Evolutionary conservation across 495 filamentous ascomycete genomes (phyloP).

Genomic region (Trichoderma reesei): DNA sequence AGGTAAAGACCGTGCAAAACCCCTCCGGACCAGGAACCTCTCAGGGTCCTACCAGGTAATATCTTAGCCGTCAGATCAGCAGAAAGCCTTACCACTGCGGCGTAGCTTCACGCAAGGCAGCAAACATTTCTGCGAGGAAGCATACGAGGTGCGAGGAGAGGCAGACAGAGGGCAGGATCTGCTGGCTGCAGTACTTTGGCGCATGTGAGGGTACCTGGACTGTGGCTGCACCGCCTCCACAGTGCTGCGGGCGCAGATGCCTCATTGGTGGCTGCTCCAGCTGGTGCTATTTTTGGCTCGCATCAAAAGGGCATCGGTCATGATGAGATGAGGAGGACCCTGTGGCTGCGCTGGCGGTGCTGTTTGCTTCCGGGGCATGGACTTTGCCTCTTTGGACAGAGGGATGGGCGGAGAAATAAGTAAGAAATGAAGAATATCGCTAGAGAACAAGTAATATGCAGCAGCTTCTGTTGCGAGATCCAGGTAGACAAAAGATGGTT

Average conservation of each 20-base stretch:
- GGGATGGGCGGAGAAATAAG: neutral
- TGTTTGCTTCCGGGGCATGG: neutral
- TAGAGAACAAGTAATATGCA: neutral
- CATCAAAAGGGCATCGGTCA: neutral
- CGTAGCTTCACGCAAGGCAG: neutral
- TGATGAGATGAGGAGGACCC: neutral
- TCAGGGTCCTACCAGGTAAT: no score
- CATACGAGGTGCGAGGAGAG: no score
- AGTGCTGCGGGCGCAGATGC: neutral
- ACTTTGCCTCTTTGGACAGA: neutral
- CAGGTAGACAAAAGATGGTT: neutral
- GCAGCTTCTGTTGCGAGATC: neutral
- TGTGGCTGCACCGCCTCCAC: conserved; percentile 6
- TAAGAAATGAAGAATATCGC: neutral
- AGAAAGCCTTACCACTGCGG: neutral
- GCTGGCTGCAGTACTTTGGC: no score
- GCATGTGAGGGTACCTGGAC: neutral
- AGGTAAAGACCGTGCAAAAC: neutral
- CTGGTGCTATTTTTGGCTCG: conserved; percentile 1
- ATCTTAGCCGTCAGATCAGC: neutral
- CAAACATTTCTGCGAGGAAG: neutral
- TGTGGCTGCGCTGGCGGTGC: neutral
- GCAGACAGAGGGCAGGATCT: no score
- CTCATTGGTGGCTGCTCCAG: neutral
- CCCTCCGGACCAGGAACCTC: no score